phyloP scores from a whole-genome alignment of 257 asterid genomes.

The Voacanga thouarsii region DNA sequence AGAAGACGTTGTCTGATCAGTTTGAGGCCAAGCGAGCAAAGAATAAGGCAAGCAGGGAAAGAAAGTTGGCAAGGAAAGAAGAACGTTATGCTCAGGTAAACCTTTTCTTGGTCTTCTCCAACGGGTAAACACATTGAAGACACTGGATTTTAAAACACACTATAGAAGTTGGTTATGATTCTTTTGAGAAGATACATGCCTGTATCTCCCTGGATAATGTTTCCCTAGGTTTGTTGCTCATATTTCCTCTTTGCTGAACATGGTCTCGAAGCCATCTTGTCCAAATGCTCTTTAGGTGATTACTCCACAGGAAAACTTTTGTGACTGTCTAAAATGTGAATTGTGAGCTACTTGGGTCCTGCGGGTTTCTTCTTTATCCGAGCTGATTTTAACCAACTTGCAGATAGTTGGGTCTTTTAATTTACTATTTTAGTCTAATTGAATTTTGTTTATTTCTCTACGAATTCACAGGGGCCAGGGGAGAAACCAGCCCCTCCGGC shows the following conservation, averaged over 20 bases:
- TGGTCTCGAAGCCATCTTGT: neutral
- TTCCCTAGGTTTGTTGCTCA: neutral
- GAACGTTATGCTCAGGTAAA: conserved; percentile 83
- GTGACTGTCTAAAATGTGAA: neutral
- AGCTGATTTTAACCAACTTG: neutral
- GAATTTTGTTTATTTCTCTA: neutral
- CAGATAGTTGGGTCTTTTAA: neutral
- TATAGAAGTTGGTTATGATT: too few species aligned
- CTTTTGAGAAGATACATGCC: neutral
- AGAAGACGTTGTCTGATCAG: conserved; percentile 87
- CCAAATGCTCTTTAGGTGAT: neutral
- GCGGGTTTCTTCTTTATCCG: neutral
- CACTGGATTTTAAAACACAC: neutral
- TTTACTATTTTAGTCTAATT: neutral
- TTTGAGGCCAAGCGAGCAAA: conserved; percentile 96
- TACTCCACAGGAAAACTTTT: neutral
- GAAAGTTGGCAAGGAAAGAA: conserved; percentile 85
- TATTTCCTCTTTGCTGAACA: neutral
- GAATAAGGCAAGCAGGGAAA: conserved; percentile 96
- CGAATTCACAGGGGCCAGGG: conserved; percentile 57
- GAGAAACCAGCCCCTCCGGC: conserved; percentile 44
- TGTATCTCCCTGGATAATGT: neutral
- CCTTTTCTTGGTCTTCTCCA: neutral
- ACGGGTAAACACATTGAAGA: neutral
- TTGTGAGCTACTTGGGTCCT: neutral